Evolutionary conservation across 768 basidiomycete species (phyloP), one percentile per base, ranked within the genome.

Genomic region (Amanita jacksonii): DNA sequence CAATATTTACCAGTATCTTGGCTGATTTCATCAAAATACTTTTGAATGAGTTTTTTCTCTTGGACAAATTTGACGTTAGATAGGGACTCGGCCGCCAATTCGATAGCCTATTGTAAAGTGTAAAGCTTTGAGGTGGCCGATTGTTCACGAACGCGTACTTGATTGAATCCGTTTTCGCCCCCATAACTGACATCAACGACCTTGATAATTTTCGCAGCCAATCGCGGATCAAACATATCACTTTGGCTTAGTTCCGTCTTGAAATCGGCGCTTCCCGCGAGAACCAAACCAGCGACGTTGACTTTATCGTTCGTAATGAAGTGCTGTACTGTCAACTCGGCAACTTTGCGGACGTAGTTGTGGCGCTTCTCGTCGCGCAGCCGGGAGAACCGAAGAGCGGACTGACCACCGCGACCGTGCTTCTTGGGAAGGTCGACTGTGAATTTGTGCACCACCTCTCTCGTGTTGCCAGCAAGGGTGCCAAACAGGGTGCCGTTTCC

Each of bases 41-140:
- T 85, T 62, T 98, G 93, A 54, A 99, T 98, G 38, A 99, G 79
- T 62, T 73, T 84, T 73, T 98, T 98, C 71, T 99, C 96, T 64
- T 98, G 94, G 25, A 99, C 94, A 55, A 99, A 98, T 62, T 99
- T 99, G 71, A 99, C 96, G 62, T 98, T 98, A 28, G 89, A 82
- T 22, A 99, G 79, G 2, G 90, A 86, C 62, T 99, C 96, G 1
- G 90, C 85, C 0, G 96, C 89, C 41, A 98, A 78, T 60, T 98
- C 96, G 52, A 99, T 98, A 13, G 96, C 94, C 89, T 91, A 53
- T 19, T 18, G 18, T 23, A 24, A 13, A 23, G 9, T 42, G 23
- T 9, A 42, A 22, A 24, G 23, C 19, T 22, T 28, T 10, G 20
- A 10, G 19, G 8, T 15, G 6, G 31, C 31, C 13, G 33, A 32